Conservation (phyloP, 176 grass and related monocot genomes). For the Avena eriantha region DNA sequence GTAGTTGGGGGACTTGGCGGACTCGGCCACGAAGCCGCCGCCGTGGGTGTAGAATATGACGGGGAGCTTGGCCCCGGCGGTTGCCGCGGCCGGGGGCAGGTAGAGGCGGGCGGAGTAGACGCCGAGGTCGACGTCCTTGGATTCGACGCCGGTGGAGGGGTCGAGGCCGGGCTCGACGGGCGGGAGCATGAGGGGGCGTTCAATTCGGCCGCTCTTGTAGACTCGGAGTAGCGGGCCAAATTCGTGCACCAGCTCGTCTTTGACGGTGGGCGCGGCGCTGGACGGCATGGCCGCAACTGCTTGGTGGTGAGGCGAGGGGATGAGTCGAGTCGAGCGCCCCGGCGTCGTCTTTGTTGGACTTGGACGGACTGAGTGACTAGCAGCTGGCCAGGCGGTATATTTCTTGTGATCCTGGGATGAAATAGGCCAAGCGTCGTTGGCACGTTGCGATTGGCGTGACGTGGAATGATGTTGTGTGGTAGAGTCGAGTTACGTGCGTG, state of each 20-base stretch:
- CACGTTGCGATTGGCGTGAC: not conserved
- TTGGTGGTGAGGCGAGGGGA: not conserved
- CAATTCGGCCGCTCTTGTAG: slow-evolving; percentile 64
- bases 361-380: not conserved
- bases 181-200: slow-evolving; percentile 25
- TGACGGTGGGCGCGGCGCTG: not conserved
- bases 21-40: slow-evolving; percentile 52
- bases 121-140: slow-evolving; percentile 52
- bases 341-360: too few species aligned
- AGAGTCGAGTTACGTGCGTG: not conserved
- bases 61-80: not conserved
- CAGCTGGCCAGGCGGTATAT: not conserved
- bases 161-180: slow-evolving; percentile 38
- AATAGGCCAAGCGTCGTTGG: not conserved
- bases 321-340: not conserved
- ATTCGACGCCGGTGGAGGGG: slow-evolving; percentile 45
- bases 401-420: not conserved
- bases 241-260: slow-evolving; percentile 45
- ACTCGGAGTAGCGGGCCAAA: slow-evolving; percentile 41
- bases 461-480: not conserved
- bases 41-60: slow-evolving; percentile 56
- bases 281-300: slow-evolving; percentile 23
- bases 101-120: slow-evolving; percentile 51
- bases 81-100: slow-evolving; percentile 12
- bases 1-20: slow-evolving; percentile 24